Conservation (phyloP, 441 rosid species). For the Arabidopsis hybrid region DNA sequence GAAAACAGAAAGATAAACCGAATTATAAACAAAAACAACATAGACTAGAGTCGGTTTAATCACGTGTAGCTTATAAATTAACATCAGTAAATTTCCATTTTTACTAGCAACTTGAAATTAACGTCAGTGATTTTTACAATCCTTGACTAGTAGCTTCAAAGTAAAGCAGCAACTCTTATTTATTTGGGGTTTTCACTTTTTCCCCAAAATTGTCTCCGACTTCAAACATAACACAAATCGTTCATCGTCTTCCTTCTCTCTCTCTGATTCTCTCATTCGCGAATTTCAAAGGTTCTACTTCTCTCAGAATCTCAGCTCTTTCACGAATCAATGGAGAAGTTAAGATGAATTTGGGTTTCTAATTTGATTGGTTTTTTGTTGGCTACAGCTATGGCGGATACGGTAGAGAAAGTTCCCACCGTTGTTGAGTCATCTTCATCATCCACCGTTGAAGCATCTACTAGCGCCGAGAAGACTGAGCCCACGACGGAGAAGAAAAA, state of each 20-base stretch:
- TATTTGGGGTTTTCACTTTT: background rate
- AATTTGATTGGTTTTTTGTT: background rate
- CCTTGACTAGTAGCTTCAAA: constrained; percentile 11
- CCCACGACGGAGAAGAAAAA: constrained; percentile 48
- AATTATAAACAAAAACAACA: no score
- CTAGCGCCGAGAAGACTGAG: constrained; percentile 37
- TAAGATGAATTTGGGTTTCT: constrained; percentile 1
- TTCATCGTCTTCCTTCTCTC: constrained; percentile 7
- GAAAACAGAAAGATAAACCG: no score
- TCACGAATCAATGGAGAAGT: background rate
- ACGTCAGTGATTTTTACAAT: background rate
- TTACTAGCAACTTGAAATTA: background rate
- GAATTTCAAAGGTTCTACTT: constrained; percentile 2
- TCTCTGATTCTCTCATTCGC: constrained; percentile 13
- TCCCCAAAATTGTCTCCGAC: background rate
- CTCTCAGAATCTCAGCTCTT: constrained; percentile 12
- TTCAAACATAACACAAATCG: background rate
- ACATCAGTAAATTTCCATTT: background rate
- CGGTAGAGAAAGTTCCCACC: constrained; percentile 39
- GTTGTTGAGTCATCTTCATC: constrained; percentile 10
- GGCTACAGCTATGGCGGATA: constrained; percentile 49
- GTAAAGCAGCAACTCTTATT: constrained; percentile 14
- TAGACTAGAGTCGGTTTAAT: no score
- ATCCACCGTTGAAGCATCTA: constrained; percentile 7
- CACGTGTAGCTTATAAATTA: no score